A percentile compares a stretch with the other conserved stretches of the same genome.
Conservation (phyloP, 2,329 filamentous ascomycete genomes). For the Ophiobolus disseminans region DNA sequence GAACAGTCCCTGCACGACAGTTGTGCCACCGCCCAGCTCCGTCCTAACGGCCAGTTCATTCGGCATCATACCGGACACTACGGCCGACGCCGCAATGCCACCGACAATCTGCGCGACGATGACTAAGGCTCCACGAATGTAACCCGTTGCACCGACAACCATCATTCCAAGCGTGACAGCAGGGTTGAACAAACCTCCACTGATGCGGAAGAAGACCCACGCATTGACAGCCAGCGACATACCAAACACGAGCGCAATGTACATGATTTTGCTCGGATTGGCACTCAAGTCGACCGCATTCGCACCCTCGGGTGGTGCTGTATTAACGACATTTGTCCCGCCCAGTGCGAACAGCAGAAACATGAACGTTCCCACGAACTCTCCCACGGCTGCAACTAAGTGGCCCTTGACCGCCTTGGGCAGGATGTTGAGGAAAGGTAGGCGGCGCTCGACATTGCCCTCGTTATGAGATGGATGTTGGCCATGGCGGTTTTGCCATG, state of each 20-base stretch:
- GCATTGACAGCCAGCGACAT: slow-evolving; percentile 24
- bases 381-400: slow-evolving; percentile 38
- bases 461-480: slow-evolving; percentile 8
- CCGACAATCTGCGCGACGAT: slow-evolving; percentile 55
- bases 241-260: slow-evolving; percentile 40
- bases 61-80: slow-evolving; percentile 54
- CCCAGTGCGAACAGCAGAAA: slow-evolving; percentile 46
- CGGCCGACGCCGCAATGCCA: slow-evolving; percentile 51
- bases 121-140: slow-evolving; percentile 50
- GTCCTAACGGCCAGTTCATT: slow-evolving; percentile 53
- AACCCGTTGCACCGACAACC: slow-evolving; percentile 52
- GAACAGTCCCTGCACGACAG: slow-evolving; percentile 41
- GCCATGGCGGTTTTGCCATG: slow-evolving; percentile 9
- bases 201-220: slow-evolving; percentile 10
- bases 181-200: slow-evolving; percentile 7
- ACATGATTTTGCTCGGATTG: slow-evolving; percentile 32
- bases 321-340: slow-evolving; percentile 41
- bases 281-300: slow-evolving; percentile 18
- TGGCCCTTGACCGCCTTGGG: slow-evolving; percentile 10
- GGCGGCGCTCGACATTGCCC: slow-evolving; percentile 7
- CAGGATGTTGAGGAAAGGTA: slow-evolving; percentile 9
- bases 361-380: slow-evolving; percentile 54
- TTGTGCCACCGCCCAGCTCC: slow-evolving; percentile 49
- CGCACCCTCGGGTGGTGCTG: slow-evolving; percentile 15
- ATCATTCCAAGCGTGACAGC: slow-evolving; percentile 13